Conservation (phyloP, 129 eudicot species). For the Flaveria bidentis region DNA sequence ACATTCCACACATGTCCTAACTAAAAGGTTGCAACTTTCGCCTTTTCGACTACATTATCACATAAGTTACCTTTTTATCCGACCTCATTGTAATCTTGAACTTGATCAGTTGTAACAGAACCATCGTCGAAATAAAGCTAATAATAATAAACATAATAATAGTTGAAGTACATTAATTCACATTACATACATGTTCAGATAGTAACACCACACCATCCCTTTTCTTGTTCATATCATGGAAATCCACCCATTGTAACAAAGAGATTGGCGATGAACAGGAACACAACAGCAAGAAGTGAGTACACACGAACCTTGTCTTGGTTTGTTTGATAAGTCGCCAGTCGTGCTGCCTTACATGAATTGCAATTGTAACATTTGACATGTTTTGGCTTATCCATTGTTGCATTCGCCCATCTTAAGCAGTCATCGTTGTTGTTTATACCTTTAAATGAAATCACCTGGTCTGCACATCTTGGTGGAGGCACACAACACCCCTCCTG, state of each 20-base stretch:
- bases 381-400: constrained; percentile 17
- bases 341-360: constrained; percentile 43
- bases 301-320: constrained; percentile 37
- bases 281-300: constrained; percentile 26
- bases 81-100: not conserved
- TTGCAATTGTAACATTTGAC: constrained; percentile 37
- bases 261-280: constrained; percentile 33
- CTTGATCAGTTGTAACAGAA: not conserved
- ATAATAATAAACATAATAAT: not conserved
- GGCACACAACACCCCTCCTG: constrained; percentile 43
- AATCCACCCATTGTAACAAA: constrained; percentile 36
- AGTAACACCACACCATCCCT: not conserved
- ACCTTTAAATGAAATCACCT: constrained; percentile 16
- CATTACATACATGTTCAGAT: constrained; percentile 30
- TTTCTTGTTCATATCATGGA: constrained; percentile 19
- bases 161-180: not conserved
- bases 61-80: not conserved
- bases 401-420: constrained; percentile 35
- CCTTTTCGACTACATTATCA: constrained; percentile 17
- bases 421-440: constrained; percentile 31
- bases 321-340: constrained; percentile 36
- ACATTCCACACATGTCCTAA: constrained; percentile 48
- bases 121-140: too few species aligned
- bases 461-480: constrained; percentile 31
- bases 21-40: constrained; percentile 15